Percentiles rank a stretch among this genome's conserved stretches.
phyloP scores from a whole-genome alignment of 1,139 yeast genomes.

The Hyphopichia buzzinii region DNA sequence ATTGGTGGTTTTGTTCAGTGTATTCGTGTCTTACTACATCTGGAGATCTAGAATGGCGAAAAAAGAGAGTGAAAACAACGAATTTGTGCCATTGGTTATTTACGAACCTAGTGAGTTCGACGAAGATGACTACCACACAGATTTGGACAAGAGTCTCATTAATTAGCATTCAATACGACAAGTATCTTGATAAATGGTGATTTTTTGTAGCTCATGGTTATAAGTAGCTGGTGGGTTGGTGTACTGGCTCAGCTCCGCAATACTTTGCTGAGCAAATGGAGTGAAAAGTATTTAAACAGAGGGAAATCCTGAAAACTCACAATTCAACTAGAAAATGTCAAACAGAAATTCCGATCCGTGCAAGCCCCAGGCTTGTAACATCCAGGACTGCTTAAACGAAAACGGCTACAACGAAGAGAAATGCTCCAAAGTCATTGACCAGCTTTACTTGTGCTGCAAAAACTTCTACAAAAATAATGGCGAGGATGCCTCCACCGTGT shows the following conservation, averaged over 20 bases:
- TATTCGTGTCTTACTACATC: conserved; percentile 43
- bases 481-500: conserved; percentile 51
- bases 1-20: conserved; percentile 38
- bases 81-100: conserved; percentile 45
- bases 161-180: conserved; percentile 1
- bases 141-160: conserved; percentile 28
- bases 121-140: conserved; percentile 48
- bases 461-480: conserved; percentile 54
- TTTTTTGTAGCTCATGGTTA: no score
- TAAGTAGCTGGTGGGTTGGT: no score
- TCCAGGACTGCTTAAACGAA: conserved; percentile 59
- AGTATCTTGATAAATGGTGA: no score
- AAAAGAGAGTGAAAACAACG: conserved; percentile 26
- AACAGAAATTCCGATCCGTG: conserved; percentile 44
- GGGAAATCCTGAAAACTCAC: no score
- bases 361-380: conserved; percentile 67
- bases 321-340: neutral
- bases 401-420: conserved; percentile 60
- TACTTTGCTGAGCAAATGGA: no score
- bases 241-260: no score
- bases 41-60: conserved; percentile 26
- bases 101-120: conserved; percentile 50
- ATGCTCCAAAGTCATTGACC: conserved; percentile 58
- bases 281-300: no score
- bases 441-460: conserved; percentile 60